Percentiles rank a stretch among this genome's conserved stretches.
phyloP scores from a whole-genome alignment of 2,329 filamentous ascomycete genomes.

The Aspergillus eucalypticola region DNA sequence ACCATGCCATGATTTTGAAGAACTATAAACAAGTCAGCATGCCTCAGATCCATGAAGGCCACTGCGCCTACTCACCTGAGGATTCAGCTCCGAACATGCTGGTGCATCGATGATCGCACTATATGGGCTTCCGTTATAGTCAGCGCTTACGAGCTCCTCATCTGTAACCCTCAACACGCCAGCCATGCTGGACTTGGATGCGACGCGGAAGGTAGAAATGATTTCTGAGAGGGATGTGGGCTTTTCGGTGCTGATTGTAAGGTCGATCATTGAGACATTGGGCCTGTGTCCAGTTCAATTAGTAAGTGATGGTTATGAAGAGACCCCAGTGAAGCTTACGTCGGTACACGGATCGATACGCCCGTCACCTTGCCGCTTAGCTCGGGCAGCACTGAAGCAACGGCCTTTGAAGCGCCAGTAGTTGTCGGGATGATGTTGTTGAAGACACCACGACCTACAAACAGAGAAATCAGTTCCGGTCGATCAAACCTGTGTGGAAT shows the following conservation, averaged over 20 bases:
- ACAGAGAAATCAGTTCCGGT: neutral
- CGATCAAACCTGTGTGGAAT: neutral
- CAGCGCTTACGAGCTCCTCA: slow-evolving; percentile 84
- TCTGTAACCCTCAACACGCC: slow-evolving; percentile 84
- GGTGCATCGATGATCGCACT: slow-evolving; percentile 95
- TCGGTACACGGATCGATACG: slow-evolving; percentile 94
- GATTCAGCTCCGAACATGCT: slow-evolving; percentile 86
- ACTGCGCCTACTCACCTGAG: slow-evolving; percentile 17
- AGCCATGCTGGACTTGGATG: slow-evolving; percentile 48
- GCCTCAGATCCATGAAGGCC: neutral
- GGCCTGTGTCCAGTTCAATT: slow-evolving; percentile 37
- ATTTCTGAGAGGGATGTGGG: slow-evolving; percentile 46
- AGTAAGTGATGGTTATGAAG: neutral
- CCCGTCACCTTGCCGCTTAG: slow-evolving; percentile 95
- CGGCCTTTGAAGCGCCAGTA: slow-evolving; percentile 93
- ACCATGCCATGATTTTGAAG: slow-evolving; percentile 91
- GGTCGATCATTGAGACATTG: slow-evolving; percentile 93
- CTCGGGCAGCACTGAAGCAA: slow-evolving; percentile 90
- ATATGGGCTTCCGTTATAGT: slow-evolving; percentile 80
- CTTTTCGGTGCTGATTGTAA: slow-evolving; percentile 86
- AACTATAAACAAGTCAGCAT: slow-evolving; percentile 65
- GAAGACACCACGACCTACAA: slow-evolving; percentile 75
- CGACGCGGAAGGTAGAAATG: slow-evolving; percentile 26
- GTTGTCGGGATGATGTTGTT: slow-evolving; percentile 95
- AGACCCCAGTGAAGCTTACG: slow-evolving; percentile 37